A percentile compares a stretch with the other conserved stretches of the same genome.
phyloP scores from a whole-genome alignment of 164 flowering plant genomes.

The Tinospora cordifolia region DNA sequence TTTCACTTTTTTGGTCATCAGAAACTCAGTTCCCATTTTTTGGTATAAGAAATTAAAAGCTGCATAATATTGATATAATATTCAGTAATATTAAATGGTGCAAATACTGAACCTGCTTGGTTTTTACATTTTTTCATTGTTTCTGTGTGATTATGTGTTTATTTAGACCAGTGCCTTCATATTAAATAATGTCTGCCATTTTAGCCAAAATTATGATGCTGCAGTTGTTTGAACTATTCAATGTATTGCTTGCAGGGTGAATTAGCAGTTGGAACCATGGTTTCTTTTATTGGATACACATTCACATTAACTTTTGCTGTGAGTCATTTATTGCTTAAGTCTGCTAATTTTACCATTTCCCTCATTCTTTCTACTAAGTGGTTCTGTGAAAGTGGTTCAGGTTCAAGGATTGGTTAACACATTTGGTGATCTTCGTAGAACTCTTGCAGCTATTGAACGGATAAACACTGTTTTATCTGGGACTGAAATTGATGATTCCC shows the following conservation, averaged over 20 bases:
- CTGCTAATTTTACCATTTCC: neutral
- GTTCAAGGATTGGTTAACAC: conserved; percentile 97
- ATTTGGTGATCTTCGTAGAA: conserved; percentile 88
- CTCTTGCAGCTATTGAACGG: conserved; percentile 84
- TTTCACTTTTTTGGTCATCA: neutral
- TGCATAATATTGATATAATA: neutral
- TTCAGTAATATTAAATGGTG: neutral
- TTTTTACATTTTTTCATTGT: neutral
- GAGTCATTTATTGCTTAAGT: conserved; percentile 30
- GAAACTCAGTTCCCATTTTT: neutral
- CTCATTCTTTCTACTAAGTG: conserved; percentile 11
- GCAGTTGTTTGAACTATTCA: conserved; percentile 5
- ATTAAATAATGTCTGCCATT: neutral
- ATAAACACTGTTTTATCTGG: conserved; percentile 74
- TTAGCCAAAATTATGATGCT: neutral
- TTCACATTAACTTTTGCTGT: conserved; percentile 96
- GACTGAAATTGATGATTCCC: conserved; percentile 75
- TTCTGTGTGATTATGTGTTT: neutral
- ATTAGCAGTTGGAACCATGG: conserved; percentile 79
- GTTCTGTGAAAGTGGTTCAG: conserved; percentile 29
- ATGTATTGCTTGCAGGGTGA: conserved; percentile 60
- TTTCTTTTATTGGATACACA: conserved; percentile 93
- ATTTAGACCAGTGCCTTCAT: neutral
- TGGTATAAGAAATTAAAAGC: too few relatives aligned
- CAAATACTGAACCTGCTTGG: neutral